Base-by-base conservation (phyloP, 2,329 filamentous ascomycete genomes). In the Diplodia scrobiculata region DNA sequence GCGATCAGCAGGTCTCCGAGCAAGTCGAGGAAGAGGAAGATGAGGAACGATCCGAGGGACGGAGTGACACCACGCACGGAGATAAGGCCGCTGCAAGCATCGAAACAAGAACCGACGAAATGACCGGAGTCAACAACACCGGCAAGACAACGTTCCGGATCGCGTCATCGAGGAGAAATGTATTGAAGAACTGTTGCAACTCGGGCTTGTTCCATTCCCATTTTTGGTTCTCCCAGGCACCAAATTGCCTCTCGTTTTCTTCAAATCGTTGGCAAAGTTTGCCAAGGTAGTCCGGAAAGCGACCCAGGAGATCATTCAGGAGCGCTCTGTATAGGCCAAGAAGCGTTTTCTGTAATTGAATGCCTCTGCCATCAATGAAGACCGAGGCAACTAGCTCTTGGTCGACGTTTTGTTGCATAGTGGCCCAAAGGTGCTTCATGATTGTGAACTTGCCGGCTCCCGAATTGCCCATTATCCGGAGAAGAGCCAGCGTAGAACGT, bases 381-480 rank as follows among this genome's bases (percentile, higher is more conserved):
- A 48, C 36, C 5, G 58, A 50, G 6, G 34, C 41, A 2, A 62
- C 45, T 17, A 62, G 21, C 14, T 47, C 38, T 14, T 9, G 14
- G 2, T 5, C 10, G 11, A 10, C 3, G 2, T 1, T 17, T n/a
- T 32, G 7, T 19, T 60, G 47, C 51, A 54, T 27, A 2, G 17
- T 36, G 0, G 2, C 32, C 25, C 5, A 50, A 3, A 45, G 27
- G 19, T 50, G 19, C 19, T 62, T 62, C 21, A 62, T 21, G 5
- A 50, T 14, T 2, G 19, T 25, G 2, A 45, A 62, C 7, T 62
- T 62, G 2, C 58, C 58, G 36, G 25, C 41, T 50, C 58, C 58
- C 1, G 58, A 17, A 5, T 62, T 47, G 10, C 58, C 58, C 14
- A 50, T 34, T 2, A 62, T 50, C 58, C 58, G 38, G n/a, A 62